phyloP scores from a whole-genome alignment of 208 protist species.

The Balamuthia mandrillaris region DNA sequence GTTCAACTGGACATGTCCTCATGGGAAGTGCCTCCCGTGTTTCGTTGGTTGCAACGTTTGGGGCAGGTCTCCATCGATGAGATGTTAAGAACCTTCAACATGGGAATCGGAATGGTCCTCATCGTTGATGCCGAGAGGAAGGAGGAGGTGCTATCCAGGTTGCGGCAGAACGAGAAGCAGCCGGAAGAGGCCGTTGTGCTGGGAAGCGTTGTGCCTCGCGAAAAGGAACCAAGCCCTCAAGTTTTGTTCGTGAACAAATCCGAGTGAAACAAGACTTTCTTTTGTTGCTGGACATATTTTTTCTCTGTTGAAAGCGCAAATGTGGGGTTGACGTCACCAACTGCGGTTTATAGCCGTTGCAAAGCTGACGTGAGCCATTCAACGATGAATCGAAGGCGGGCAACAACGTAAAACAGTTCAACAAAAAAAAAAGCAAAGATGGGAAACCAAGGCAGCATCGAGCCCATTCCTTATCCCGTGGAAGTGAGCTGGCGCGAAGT shows the following conservation, averaged over 20 bases:
- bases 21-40: conserved; percentile 62
- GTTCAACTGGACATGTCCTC: conserved; percentile 38
- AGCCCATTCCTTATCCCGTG: not conserved
- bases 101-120: conserved; percentile 70
- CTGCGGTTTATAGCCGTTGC: no score
- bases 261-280: no score
- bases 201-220: no score
- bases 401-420: no score
- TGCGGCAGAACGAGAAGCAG: not conserved
- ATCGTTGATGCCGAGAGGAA: conserved; percentile 43
- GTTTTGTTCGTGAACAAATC: no score
- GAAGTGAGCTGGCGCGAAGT: not conserved
- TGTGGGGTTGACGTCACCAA: no score
- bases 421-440: not conserved
- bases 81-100: conserved; percentile 68
- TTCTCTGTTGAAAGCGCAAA: no score
- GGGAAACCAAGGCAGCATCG: not conserved
- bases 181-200: not conserved
- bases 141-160: not conserved
- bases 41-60: conserved; percentile 57
- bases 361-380: no score
- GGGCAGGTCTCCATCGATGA: conserved; percentile 44
- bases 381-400: no score
- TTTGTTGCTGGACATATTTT: no score
- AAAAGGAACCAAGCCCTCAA: no score